phyloP scores from a whole-genome alignment of 2,329 filamentous ascomycete genomes.

The Hypoxylon rubiginosum region DNA sequence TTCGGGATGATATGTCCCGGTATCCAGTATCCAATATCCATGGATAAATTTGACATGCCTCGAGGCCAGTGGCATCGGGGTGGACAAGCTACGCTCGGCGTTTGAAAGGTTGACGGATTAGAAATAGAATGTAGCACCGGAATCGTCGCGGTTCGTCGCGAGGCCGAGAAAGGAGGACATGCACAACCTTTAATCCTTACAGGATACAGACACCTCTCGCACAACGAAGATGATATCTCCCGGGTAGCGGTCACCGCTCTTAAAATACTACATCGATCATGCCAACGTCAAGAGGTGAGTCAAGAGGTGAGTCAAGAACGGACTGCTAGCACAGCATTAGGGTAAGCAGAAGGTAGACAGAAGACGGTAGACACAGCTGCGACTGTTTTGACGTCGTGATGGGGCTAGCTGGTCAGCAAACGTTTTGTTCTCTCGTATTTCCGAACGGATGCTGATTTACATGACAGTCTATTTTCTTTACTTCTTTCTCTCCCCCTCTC shows the following conservation, averaged over 20 bases:
- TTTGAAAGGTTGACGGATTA: background rate
- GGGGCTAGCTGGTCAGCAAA: slow-evolving; percentile 24
- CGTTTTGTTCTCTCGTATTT: slow-evolving; percentile 18
- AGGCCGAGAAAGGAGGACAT: background rate
- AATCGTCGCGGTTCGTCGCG: background rate
- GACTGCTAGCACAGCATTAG: slow-evolving; percentile 9
- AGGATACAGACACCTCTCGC: slow-evolving; percentile 21
- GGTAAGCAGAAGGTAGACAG: background rate
- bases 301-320: background rate
- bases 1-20: background rate
- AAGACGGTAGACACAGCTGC: slow-evolving; percentile 11
- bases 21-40: background rate
- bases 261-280: slow-evolving; percentile 1
- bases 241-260: slow-evolving; percentile 11
- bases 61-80: background rate
- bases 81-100: background rate
- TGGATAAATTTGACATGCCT: background rate
- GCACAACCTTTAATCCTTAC: slow-evolving; percentile 2
- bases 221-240: slow-evolving; percentile 7
- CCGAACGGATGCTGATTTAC: background rate
- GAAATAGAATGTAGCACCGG: background rate
- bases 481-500: background rate
- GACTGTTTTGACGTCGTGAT: slow-evolving; percentile 24
- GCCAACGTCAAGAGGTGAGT: background rate
- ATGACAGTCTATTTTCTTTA: background rate